Base-by-base conservation (phyloP, 139 green algal genomes). In the Chloropicon primus region DNA sequence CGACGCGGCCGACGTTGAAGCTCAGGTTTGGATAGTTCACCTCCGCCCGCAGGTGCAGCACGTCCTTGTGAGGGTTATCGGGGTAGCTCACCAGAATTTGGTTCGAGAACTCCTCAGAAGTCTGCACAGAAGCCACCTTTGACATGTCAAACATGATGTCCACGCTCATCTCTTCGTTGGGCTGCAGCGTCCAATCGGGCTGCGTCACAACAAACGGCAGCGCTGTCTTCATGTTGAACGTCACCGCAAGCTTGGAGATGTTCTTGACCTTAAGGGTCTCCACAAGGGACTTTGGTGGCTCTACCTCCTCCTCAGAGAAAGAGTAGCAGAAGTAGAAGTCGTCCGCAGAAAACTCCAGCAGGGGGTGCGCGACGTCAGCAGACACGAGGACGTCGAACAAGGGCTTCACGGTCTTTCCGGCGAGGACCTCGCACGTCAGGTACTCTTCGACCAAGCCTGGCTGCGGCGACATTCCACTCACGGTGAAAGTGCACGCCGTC, bases 1-100 rank as follows among this genome's bases (percentile, higher is more conserved):
- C 85, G 0, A 96, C 79, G 2, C 24, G 22, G 22, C 54, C 22
- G n/a, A 28, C 26, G 25, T 22, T 62, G 41, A 89, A 77, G 26
- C 79, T 10, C 28, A 96, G 75, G 80, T 94, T 96, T 23, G 91
- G 91, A 76, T 89, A 92, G 54, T 88, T 82, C 23, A 93, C 86
- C 41, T 85, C 80, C 24, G 80, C 90, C 25, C 79, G 21, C 21
- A 94, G 77, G 23, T 93, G 87, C 25, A 96, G 26, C 0, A 23
- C 53, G 76, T 94, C 90, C 10, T 80, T 85, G 79, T 93, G 87
- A 3, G 86, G 84, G 80, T 90, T 92, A 78, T 94, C 88, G 23
- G 77, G 54, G 83, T 90, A 94, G 17, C 76, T 77, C 2, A 95
- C 80, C 24, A 81, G 71, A 72, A 91, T 77, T 76, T 74, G 71